phyloP scores from a whole-genome alignment of 345 rosid species.

The Hypericum androsaemum region DNA sequence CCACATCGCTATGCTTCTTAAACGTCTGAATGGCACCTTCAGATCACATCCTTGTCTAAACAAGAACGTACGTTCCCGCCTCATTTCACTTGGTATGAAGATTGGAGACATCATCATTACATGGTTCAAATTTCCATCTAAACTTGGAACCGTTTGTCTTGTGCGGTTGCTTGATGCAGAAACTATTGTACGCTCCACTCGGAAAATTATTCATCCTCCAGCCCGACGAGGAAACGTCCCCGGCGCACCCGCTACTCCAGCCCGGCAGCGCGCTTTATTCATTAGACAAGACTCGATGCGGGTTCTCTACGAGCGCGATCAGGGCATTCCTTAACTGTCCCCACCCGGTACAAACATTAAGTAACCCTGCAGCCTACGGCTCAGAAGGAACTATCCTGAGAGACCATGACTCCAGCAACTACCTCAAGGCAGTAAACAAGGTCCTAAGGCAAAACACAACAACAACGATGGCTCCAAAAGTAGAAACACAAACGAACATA shows the following conservation, averaged over 20 bases:
- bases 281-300: conserved; percentile 31
- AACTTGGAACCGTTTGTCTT: neutral
- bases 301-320: conserved; percentile 35
- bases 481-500: conserved; percentile 23
- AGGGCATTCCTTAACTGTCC: conserved; percentile 67
- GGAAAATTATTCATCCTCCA: conserved; percentile 80
- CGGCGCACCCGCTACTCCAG: conserved; percentile 71
- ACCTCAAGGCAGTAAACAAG: conserved; percentile 61
- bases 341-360: conserved; percentile 73
- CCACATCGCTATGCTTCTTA: conserved; percentile 76
- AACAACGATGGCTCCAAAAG: conserved; percentile 15
- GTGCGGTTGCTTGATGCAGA: conserved; percentile 31
- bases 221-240: conserved; percentile 66
- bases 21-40: conserved; percentile 42
- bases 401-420: conserved; percentile 89
- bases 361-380: conserved; percentile 79
- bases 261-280: conserved; percentile 58
- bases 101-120: too few relatives aligned
- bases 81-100: neutral
- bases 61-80: conserved; percentile 39
- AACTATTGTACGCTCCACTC: conserved; percentile 62
- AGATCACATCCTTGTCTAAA: conserved; percentile 68
- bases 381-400: conserved; percentile 75
- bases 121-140: too few relatives aligned
- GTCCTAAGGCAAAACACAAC: conserved; percentile 52